phyloP scores from a whole-genome alignment of 2,329 filamentous ascomycete species.

The Tolypocladium pustulatum region DNA sequence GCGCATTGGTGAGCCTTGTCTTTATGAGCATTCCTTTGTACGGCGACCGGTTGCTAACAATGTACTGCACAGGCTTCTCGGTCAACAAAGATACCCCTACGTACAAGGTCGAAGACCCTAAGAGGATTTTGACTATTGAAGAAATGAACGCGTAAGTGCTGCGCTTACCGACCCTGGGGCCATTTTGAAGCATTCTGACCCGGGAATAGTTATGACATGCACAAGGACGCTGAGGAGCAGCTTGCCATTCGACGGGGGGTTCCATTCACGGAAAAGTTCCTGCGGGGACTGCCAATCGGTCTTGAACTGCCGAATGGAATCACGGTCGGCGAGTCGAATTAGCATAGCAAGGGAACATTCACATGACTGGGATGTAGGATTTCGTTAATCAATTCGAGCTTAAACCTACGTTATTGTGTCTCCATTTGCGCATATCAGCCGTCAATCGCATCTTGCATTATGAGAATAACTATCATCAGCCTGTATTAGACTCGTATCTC shows the following conservation, averaged over 20 bases:
- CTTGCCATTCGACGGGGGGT: constrained; percentile 23
- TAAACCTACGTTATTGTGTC: neutral
- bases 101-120: constrained; percentile 53
- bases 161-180: too few species aligned
- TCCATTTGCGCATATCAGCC: too few species aligned
- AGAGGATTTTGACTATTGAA: constrained; percentile 53
- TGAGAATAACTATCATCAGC: neutral
- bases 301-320: constrained; percentile 39
- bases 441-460: too few species aligned
- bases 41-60: neutral
- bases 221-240: constrained; percentile 41
- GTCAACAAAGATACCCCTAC: constrained; percentile 43
- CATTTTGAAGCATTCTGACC: neutral
- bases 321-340: constrained; percentile 12
- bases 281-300: constrained; percentile 34
- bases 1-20: constrained; percentile 36
- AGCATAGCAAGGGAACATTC: neutral
- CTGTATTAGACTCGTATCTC: neutral
- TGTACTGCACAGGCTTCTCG: constrained; percentile 39
- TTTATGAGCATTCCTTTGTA: neutral
- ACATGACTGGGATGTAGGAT: neutral
- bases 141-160: constrained; percentile 53
- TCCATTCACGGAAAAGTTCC: constrained; percentile 25
- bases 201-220: constrained; percentile 43
- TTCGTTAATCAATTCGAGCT: too few species aligned